Conservation (phyloP, 139 green algal species). For the Penium margaritaceum region DNA sequence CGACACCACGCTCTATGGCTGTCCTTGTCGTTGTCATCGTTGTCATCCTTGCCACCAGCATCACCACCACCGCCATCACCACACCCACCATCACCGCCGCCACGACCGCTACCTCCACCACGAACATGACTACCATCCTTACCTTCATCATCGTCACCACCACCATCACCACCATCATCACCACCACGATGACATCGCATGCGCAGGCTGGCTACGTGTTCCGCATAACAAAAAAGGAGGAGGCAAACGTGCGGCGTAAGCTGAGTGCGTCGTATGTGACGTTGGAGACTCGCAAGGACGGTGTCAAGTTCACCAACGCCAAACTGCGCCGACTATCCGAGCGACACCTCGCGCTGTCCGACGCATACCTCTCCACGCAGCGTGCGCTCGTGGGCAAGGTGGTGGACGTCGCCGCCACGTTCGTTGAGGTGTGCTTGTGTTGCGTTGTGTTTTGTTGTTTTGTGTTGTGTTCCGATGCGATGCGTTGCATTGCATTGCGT, state of each 20-base stretch:
- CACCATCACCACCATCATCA: too few species aligned
- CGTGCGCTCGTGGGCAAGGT: constrained; percentile 56
- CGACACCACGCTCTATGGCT: too few species aligned
- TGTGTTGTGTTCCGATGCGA: too few species aligned
- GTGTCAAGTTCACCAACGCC: constrained; percentile 85
- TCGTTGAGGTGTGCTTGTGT: constrained; percentile 55
- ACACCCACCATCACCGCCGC: too few species aligned
- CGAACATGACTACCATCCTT: too few species aligned
- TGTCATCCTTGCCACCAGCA: too few species aligned
- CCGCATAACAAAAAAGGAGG: constrained; percentile 89
- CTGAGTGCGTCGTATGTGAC: constrained; percentile 58
- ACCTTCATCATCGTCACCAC: too few species aligned
- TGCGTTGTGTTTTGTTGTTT: too few species aligned
- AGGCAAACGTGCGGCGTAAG: constrained; percentile 74
- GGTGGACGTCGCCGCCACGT: constrained; percentile 79
- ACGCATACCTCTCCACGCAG: constrained; percentile 66
- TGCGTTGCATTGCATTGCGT: too few species aligned
- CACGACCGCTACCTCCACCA: too few species aligned
- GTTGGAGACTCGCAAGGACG: constrained; percentile 87
- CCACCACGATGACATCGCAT: constrained; percentile 53
- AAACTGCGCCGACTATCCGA: constrained; percentile 52
- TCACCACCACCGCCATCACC: too few species aligned
- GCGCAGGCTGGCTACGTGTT: constrained; percentile 59
- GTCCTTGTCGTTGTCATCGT: too few species aligned
- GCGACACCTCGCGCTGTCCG: constrained; percentile 26